Percentiles rank a stretch among this genome's conserved stretches.
These are phyloP conservation scores for Lodderomyces parapsilosis DNA, from an alignment of 1,139 yeast genomes.

Conservation along the genomic window DNA sequence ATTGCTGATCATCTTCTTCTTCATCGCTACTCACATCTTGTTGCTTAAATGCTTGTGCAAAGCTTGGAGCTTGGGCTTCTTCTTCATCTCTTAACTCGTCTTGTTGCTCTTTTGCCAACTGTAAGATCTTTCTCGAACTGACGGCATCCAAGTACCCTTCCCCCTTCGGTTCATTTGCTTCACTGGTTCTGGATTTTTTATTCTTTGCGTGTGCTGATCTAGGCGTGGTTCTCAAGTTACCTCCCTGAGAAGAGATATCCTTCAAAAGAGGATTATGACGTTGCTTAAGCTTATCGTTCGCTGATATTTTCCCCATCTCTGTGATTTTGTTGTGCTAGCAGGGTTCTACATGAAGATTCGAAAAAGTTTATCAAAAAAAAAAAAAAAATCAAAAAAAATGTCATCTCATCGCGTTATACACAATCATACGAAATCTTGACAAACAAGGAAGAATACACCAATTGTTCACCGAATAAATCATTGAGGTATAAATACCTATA, in stretches of 20 bases:
- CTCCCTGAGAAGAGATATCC: slow-evolving; percentile 72
- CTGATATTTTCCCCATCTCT: slow-evolving; percentile 64
- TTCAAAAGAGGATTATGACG: slow-evolving; percentile 78
- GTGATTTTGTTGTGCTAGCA: neutral
- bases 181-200: slow-evolving; percentile 12
- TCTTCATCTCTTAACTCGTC: slow-evolving; percentile 79
- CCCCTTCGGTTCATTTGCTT: slow-evolving; percentile 44
- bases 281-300: slow-evolving; percentile 49
- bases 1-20: slow-evolving; percentile 14
- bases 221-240: slow-evolving; percentile 55
- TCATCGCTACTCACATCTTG: slow-evolving; percentile 21
- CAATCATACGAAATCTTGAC: slow-evolving; percentile 42
- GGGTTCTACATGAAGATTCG: neutral
- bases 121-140: slow-evolving; percentile 80
- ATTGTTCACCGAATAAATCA: slow-evolving; percentile 78
- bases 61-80: slow-evolving; percentile 20
- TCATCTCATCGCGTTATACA: slow-evolving; percentile 7
- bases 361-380: slow-evolving; percentile 4
- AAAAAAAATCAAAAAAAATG: neutral
- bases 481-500: slow-evolving; percentile 77
- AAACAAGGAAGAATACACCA: slow-evolving; percentile 75
- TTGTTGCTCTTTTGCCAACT: slow-evolving; percentile 88
- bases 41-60: slow-evolving; percentile 24
- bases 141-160: slow-evolving; percentile 78
- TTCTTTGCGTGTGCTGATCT: slow-evolving; percentile 16